Base-by-base conservation (phyloP, 2,329 filamentous ascomycete genomes). In the Colletotrichum sublineola region DNA sequence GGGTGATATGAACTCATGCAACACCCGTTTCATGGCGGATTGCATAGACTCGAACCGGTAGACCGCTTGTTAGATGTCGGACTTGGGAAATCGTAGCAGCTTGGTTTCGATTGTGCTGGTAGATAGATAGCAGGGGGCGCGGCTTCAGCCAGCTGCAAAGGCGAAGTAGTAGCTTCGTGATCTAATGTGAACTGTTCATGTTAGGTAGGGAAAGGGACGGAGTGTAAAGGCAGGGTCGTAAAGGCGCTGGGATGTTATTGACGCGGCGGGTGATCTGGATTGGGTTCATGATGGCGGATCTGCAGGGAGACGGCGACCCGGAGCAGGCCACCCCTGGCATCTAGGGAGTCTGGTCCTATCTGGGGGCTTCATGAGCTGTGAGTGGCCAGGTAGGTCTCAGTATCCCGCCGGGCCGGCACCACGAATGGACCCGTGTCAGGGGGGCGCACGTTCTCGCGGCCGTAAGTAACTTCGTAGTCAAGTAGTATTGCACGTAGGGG, bases 381-480 rank as follows among this genome's bases (percentile, higher is more conserved):
- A 72, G 50, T 68, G 69, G 69, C 46, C 60, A 48, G 36, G 68
- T 71, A 48, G 36, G 68, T 71, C 68, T 52, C 68, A 71, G 46
- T 24, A 58, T 68, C 64, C 68, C 64, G 62, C 48, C 50, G 58
- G 14, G 31, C 50, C 61, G 68, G 64, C 58, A 63, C 65, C 52
- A 52, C 65, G 50, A 68, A 38, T 31, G 40, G 58, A 29, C 24
- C 65, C 38, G 56, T 63, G 69, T 63, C 58, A 71, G 57, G 68
- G 64, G 48, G 57, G 64, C 20, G 50, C 56, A 48, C 33, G 42
- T 50, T 48, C 63, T 57, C 36, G 48, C 50, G 62, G 62, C 60
- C 60, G 62, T 55, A 55, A 53, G 8, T 38, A 11, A 9, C 24
- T 24, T 24, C 24, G 24, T 24, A 24, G 24, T 24, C 24, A 24